These are phyloP conservation scores for Suhomyces choctaworum DNA, from an alignment of 1,139 yeast genomes.

Conservation along the genomic window DNA sequence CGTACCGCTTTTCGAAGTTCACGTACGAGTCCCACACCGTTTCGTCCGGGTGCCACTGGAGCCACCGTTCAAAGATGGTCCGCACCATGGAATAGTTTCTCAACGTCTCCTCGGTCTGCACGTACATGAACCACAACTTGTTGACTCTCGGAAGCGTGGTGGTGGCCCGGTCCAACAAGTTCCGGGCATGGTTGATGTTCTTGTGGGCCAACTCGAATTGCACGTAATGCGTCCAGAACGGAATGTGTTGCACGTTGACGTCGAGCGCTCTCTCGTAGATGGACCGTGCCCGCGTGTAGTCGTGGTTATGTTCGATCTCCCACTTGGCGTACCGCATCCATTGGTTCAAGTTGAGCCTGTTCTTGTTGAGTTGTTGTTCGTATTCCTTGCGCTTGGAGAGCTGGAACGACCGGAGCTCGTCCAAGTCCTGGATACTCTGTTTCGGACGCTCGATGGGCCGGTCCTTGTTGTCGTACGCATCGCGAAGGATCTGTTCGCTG, in stretches of 20 bases:
- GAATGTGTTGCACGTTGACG: constrained; percentile 70
- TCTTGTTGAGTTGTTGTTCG: constrained; percentile 82
- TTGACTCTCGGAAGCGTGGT: constrained; percentile 73
- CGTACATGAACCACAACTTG: constrained; percentile 83
- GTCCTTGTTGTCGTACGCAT: constrained; percentile 34
- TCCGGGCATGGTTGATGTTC: constrained; percentile 86
- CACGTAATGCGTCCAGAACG: constrained; percentile 84
- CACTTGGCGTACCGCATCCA: constrained; percentile 93
- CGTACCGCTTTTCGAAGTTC: constrained; percentile 68
- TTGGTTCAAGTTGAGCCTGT: constrained; percentile 77
- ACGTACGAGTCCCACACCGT: constrained; percentile 77
- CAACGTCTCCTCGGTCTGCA: constrained; percentile 79
- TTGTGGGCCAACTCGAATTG: constrained; percentile 72
- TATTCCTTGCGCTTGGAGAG: constrained; percentile 75
- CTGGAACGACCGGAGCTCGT: constrained; percentile 76
- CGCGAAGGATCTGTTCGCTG: constrained; percentile 41
- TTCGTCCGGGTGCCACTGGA: constrained; percentile 66
- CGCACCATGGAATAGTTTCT: constrained; percentile 66
- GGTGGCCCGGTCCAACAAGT: constrained; percentile 77
- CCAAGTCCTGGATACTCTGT: constrained; percentile 69
- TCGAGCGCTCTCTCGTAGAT: constrained; percentile 85
- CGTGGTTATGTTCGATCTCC: constrained; percentile 77
- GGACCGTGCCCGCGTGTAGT: constrained; percentile 73
- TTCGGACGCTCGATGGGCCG: constrained; percentile 42
- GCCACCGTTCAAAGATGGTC: constrained; percentile 75